Evolutionary conservation across 1,139 yeast species (phyloP).

Genomic region (Suhomyces bribrorum): DNA sequence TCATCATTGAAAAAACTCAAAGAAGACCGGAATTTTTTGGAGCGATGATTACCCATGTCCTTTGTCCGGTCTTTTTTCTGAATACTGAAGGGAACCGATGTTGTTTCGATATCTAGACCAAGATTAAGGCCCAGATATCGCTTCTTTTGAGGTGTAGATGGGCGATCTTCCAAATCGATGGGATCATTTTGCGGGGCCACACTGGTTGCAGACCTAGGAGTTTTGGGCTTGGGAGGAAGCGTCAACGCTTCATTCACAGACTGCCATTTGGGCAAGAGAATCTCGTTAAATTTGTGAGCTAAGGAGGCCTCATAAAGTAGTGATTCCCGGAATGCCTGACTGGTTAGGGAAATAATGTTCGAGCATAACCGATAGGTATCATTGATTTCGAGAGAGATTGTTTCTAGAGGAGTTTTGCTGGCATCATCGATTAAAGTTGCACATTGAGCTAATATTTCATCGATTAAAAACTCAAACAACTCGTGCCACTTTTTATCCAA

Average conservation of each 20-base stretch:
- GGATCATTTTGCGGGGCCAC: conserved; percentile 5
- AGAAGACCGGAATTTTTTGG: conserved; percentile 7
- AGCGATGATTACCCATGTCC: conserved; percentile 21
- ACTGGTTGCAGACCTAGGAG: conserved; percentile 4
- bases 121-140: conserved; percentile 38
- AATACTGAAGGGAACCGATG: conserved; percentile 37
- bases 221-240: not conserved
- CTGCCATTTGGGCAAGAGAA: conserved; percentile 35
- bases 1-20: conserved; percentile 18
- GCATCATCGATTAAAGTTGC: conserved; percentile 29
- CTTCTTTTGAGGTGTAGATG: conserved; percentile 9
- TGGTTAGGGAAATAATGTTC: conserved; percentile 33
- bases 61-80: conserved; percentile 32
- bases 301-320: conserved; percentile 23
- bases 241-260: conserved; percentile 24
- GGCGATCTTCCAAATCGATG: conserved; percentile 1
- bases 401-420: not conserved
- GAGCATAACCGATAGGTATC: conserved; percentile 34
- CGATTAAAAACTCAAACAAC: conserved; percentile 46
- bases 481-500: conserved; percentile 60
- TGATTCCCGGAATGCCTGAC: conserved; percentile 34
- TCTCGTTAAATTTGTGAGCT: conserved; percentile 25
- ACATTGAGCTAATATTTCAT: conserved; percentile 38
- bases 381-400: conserved; percentile 19
- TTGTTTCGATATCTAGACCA: conserved; percentile 35